Evolutionary conservation across 2,329 filamentous ascomycete species (phyloP).

Genomic region (Fusarium sp.): DNA sequence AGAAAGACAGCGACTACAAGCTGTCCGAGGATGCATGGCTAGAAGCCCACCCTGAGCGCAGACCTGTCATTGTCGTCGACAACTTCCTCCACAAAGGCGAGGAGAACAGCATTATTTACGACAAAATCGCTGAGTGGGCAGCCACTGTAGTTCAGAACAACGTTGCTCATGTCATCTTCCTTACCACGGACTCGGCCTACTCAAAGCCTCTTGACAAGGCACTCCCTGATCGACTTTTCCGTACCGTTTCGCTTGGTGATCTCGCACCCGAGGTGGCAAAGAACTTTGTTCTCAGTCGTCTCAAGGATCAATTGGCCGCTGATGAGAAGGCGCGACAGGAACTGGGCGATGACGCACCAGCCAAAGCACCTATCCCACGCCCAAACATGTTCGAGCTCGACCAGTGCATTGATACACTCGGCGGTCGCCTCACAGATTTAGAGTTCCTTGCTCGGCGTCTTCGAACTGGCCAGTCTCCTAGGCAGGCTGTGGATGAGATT

Average conservation of each 20-base stretch:
- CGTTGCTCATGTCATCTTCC: constrained; percentile 92
- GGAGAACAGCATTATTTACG: constrained; percentile 73
- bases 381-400: constrained; percentile 78
- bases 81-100: constrained; percentile 88
- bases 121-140: constrained; percentile 90
- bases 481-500: constrained; percentile 85
- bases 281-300: constrained; percentile 86
- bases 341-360: constrained; percentile 43
- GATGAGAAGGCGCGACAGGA: constrained; percentile 43
- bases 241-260: constrained; percentile 86
- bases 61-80: constrained; percentile 88
- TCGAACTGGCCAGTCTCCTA: constrained; percentile 85
- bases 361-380: constrained; percentile 42
- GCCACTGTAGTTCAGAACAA: constrained; percentile 87
- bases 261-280: constrained; percentile 88
- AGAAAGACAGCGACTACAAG: constrained; percentile 77
- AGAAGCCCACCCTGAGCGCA: constrained; percentile 85
- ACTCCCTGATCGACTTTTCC: constrained; percentile 90
- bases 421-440: constrained; percentile 93
- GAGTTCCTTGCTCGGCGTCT: constrained; percentile 93
- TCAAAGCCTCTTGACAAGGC: constrained; percentile 88
- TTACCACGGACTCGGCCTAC: constrained; percentile 90
- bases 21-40: constrained; percentile 88
- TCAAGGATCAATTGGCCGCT: constrained; percentile 63
- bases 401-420: constrained; percentile 81